phyloP scores from a whole-genome alignment of 1,139 yeast species.

The Zhuliangozyma blackwelliae region DNA sequence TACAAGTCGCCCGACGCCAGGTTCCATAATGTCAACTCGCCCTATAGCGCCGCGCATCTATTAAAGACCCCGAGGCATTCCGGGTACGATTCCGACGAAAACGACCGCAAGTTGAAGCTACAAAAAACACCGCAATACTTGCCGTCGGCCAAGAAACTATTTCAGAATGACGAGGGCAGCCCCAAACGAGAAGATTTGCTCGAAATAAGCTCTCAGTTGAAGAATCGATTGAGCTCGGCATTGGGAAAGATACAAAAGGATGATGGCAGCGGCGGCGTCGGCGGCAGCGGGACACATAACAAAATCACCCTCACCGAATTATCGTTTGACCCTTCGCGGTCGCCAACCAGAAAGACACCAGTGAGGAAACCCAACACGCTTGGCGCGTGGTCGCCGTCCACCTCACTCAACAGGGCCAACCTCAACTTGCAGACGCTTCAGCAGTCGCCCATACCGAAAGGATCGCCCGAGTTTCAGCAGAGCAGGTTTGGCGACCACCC shows the following conservation, averaged over 20 bases:
- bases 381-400: constrained; percentile 20
- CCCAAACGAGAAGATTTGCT: constrained; percentile 28
- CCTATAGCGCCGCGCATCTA: constrained; percentile 21
- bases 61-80: constrained; percentile 37
- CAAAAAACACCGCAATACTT: constrained; percentile 41
- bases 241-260: constrained; percentile 33
- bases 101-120: constrained; percentile 17
- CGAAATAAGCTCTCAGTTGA: constrained; percentile 38
- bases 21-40: constrained; percentile 25
- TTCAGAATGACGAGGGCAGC: constrained; percentile 9
- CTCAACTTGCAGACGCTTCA: constrained; percentile 38
- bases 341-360: constrained; percentile 25
- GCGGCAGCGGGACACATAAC: constrained; percentile 7
- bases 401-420: constrained; percentile 24
- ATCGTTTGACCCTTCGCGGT: constrained; percentile 24
- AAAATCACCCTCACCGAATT: constrained; percentile 32
- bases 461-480: constrained; percentile 3
- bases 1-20: constrained; percentile 32
- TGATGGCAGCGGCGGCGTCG: constrained; percentile 9
- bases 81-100: constrained; percentile 17
- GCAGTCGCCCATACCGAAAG: constrained; percentile 24
- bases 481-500: constrained; percentile 5
- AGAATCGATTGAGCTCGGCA: constrained; percentile 36
- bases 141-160: constrained; percentile 37
- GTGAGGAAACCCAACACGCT: constrained; percentile 4